Evolutionary conservation across 352 stramenopile genomes (phyloP).

Genomic region (Pythium vanterpoolii): DNA sequence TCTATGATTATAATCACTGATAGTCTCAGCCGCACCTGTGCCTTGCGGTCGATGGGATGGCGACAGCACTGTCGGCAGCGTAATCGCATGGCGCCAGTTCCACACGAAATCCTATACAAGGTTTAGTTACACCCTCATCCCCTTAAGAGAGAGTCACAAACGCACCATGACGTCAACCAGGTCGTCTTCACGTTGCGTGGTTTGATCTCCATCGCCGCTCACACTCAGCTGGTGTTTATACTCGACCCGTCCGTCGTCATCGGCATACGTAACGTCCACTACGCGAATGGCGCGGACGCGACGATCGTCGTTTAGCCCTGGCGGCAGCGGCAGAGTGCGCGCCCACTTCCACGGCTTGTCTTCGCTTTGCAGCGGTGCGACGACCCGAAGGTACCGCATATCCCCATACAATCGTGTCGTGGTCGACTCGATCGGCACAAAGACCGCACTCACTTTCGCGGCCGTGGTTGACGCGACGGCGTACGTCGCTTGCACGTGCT

Average conservation of each 20-base stretch:
- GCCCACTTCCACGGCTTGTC: background rate
- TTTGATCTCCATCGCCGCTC: background rate
- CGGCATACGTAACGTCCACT: background rate
- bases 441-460: constrained; percentile 33
- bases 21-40: constrained; percentile 8
- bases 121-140: background rate
- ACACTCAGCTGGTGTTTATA: constrained; percentile 1
- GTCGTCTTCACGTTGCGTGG: background rate
- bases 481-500: constrained; percentile 38
- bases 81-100: constrained; percentile 27
- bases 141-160: background rate
- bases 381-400: constrained; percentile 6
- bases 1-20: background rate
- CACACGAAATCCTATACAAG: constrained; percentile 38
- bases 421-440: constrained; percentile 16
- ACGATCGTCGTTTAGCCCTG: background rate
- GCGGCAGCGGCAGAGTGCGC: background rate
- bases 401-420: background rate
- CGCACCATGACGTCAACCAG: constrained; percentile 11
- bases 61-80: constrained; percentile 16
- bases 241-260: background rate
- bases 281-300: background rate
- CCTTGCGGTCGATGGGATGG: constrained; percentile 22
- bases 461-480: constrained; percentile 2
- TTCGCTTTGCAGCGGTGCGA: constrained; percentile 6